Evolutionary conservation across 2,329 filamentous ascomycete genomes (phyloP), one percentile per base, ranked within the genome.

Genomic region (Exophiala sp.): DNA sequence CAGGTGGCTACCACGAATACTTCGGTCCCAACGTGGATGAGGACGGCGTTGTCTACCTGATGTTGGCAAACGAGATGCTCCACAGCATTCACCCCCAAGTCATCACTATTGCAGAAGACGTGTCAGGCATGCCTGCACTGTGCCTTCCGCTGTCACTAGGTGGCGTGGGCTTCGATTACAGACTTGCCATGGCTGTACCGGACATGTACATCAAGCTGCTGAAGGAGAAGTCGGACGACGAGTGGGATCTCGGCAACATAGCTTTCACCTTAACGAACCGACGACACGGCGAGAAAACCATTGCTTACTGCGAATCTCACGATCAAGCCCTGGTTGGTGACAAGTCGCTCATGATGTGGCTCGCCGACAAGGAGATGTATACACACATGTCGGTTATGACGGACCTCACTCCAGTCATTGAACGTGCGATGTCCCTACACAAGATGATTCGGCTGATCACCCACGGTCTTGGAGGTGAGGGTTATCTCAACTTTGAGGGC

Each of bases 161-260:
- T 14, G 94, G 94, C 58, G 84, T 97, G 63, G 94, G 94, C 21
- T 99, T 99, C 69, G 94, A 99, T 73, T 99, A 99, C 72, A 85
- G 94, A 62, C 83, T 99, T 32, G 91, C 91, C 51, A 99, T 99
- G 94, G 94, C 94, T 3, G 85, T 99, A 59, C 94, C 94, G 3
- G 94, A 99, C 71, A 89, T 99, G 84, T 99, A 95, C 84, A 99
- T 99, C 79, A 99, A 99, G 75, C 89, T 95, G 68, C 73, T 97
- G 58, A 99, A 99, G 72, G 94, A 99, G 74, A 85, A 90, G 70
- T 81, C 87, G 66, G 94, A 99, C 65, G 78, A 90, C 59, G 82
- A 95, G 8, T 99, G 94, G 94, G 88, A 97, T 65, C 87, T 99
- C 72, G 84, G 82, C 53, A 86, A 81, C 62, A 87, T 99, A 48